Evolutionary conservation across 2,329 filamentous ascomycete genomes (phyloP), one percentile per base, ranked within the genome.

Genomic region (Coccinonectria pachysandricola): DNA sequence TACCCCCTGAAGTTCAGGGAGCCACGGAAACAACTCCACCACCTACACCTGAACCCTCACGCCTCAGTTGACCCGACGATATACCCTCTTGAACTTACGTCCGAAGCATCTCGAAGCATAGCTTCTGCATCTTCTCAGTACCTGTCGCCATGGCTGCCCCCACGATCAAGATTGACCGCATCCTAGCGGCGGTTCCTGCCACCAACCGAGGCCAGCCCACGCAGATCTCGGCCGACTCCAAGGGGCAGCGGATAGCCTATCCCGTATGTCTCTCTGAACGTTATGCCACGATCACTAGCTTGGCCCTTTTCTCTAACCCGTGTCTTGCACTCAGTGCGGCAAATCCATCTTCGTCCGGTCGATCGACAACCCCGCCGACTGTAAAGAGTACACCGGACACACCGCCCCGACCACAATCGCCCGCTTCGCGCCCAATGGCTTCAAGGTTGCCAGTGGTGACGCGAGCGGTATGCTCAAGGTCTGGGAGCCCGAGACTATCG

Each of bases 261-360:
- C 85, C 88, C 35, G 86, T 92, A 67, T 56, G 77, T 57, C 19
- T 12, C 23, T 20, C 7, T 12, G 9, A 26, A 15, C 14, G 31
- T 15, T 15, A 25, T 8, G 22, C n/a, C 15, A 11, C 11, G 15
- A 20, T 4, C 17, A 17, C 12, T 20, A 21, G 8, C 21, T 15
- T 18, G 21, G 14, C 23, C 20, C 20, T 27, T 13, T 12, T 18
- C 16, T 23, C 11, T 30, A 10, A 7, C 17, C 10, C 17, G 7
- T 16, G 17, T 22, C 16, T 18, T 27, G 21, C 23, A 30, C 26
- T 8, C 43, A 92, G 85, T 88, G 86, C 27, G 87, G 85, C 50
- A 96, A 96, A 66, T 96, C 88, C 36, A 79, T 98, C 59, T 96
- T 95, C 60, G 68, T 98, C 24, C 85, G 91, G 44, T 87, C 79